These are phyloP conservation scores for Aspergillus panamensis DNA, from an alignment of 495 filamentous ascomycete species.

Conservation along the genomic window DNA sequence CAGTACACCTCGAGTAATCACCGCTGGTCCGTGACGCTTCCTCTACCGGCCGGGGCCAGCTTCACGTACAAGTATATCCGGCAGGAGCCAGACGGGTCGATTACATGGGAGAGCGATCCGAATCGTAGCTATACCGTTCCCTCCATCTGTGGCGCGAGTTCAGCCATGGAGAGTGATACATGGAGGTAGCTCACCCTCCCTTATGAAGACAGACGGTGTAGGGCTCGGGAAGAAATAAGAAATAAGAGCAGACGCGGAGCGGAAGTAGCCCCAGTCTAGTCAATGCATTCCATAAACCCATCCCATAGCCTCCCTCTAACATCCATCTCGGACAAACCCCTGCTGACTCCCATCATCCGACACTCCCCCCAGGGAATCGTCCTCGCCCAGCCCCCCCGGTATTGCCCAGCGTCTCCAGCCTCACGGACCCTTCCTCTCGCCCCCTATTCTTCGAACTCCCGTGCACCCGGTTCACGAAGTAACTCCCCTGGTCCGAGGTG, in stretches of 20 bases:
- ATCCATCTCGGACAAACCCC: no score
- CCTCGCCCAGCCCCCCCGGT: neutral
- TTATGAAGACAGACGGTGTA: no score
- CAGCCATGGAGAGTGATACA: constrained; percentile 33
- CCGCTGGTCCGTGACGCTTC: constrained; percentile 53
- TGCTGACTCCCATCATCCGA: neutral
- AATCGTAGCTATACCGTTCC: constrained; percentile 59
- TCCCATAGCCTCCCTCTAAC: no score
- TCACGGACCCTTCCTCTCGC: neutral
- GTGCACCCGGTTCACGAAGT: no score
- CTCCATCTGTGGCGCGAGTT: constrained; percentile 39
- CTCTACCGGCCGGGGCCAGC: constrained; percentile 46
- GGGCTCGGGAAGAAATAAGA: no score
- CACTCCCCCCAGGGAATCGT: neutral
- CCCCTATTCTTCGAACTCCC: neutral
- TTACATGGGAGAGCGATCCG: constrained; percentile 63
- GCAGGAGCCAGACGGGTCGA: constrained; percentile 46
- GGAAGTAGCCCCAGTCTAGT: neutral
- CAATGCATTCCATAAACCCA: no score
- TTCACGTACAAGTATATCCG: constrained; percentile 70
- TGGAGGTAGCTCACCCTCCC: constrained; percentile 23
- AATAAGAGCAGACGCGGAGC: no score
- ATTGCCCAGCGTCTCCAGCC: neutral
- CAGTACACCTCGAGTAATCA: constrained; percentile 54
- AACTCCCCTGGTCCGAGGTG: neutral